Base-by-base conservation (phyloP, 2,329 filamentous ascomycete genomes). In the Nothophaeocryptopus gaeumannii region DNA sequence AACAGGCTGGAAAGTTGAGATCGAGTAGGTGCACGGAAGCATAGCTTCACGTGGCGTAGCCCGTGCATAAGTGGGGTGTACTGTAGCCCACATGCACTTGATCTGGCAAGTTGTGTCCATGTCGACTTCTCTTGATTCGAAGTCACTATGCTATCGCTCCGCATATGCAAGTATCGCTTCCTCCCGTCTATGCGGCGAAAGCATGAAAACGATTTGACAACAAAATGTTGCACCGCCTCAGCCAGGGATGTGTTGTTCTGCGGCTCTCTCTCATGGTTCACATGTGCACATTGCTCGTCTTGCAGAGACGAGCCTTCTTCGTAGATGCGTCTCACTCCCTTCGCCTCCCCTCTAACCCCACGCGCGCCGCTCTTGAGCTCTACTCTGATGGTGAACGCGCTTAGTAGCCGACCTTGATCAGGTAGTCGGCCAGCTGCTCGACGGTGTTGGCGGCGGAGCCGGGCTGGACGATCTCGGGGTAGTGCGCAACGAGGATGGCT, bases 401-500 rank as follows among this genome's bases (percentile, higher is more conserved):
- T 47, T 65, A 96, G 78, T 95, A 96, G 58, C 83, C 82, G 58
- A 81, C 76, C 63, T 82, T 80, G 70, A 88, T 84, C 58, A 96
- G 82, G 78, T 97, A 96, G 72, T 95, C 88, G 65, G 82, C 89
- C 56, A 99, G 80, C 64, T 83, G 78, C 77, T 92, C 88, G 60
- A 95, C 87, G 42, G 87, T 88, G 69, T 81, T 81, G 63, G 84
- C 84, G 56, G 89, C 84, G 70, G 86, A 85, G 68, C 88, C 84
- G 45, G 87, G 88, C 70, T 87, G 78, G 61, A 84, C 75, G 55
- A 71, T 70, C 70, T 95, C 89, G 60, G 78, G 79, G 79, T 97
- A 89, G 78, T 96, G 89, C 62, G 83, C 87, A 69, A 99, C 75
- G 68, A 99, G 82, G 70, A 97, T 84, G 62, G 90, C 89, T 74